Evolutionary conservation across 1,284 basidiomycete genomes (phyloP).

Genomic region (Ustilago nuda): DNA sequence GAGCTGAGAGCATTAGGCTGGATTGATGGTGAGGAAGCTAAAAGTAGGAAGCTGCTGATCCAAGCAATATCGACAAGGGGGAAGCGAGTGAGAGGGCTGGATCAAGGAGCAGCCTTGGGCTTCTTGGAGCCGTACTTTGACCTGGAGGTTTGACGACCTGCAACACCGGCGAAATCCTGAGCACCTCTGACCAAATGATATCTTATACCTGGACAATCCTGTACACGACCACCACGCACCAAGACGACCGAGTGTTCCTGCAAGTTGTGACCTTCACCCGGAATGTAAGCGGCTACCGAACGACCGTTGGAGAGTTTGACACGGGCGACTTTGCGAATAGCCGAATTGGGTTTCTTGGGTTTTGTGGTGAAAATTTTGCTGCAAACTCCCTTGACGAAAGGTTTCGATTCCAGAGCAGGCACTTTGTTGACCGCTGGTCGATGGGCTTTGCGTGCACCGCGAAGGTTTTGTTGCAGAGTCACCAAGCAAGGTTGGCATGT

Average conservation of each 20-base stretch:
- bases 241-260: constrained; percentile 98
- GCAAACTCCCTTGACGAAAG: constrained; percentile 69
- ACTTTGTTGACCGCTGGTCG: constrained; percentile 69
- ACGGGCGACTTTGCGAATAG: constrained; percentile 94
- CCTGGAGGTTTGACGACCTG: constrained; percentile 81
- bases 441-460: constrained; percentile 65
- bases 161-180: constrained; percentile 90
- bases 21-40: constrained; percentile 3
- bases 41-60: constrained; percentile 10
- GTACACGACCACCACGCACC: constrained; percentile 90
- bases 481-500: constrained; percentile 42
- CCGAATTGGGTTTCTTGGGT: constrained; percentile 99
- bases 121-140: constrained; percentile 97
- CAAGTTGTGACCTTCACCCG: constrained; percentile 96
- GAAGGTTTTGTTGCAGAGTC: constrained; percentile 67
- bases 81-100: not conserved
- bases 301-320: constrained; percentile 92
- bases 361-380: constrained; percentile 72
- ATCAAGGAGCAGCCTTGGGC: constrained; percentile 73
- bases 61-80: too few species aligned
- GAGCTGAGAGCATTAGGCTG: not conserved
- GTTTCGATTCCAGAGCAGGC: constrained; percentile 63
- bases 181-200: constrained; percentile 96
- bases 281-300: constrained; percentile 91
- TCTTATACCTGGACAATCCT: constrained; percentile 82